Evolutionary conservation across 306 rosid species (phyloP).

Genomic region (Macrotyloma uniflorum): DNA sequence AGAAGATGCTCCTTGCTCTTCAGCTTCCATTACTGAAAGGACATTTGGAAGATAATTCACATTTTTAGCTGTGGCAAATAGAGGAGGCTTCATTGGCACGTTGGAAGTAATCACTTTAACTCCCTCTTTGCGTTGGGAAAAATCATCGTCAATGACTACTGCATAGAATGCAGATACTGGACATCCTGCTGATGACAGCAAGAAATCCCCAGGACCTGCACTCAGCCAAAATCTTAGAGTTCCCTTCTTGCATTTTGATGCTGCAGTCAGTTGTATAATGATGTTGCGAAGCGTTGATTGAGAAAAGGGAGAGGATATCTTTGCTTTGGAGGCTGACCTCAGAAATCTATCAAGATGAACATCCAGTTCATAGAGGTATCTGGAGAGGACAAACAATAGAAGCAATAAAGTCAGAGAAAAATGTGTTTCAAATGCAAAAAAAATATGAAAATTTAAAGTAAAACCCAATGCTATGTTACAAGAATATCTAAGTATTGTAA

Average conservation of each 20-base stretch:
- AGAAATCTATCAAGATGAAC: conserved; percentile 82
- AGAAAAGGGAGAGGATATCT: conserved; percentile 64
- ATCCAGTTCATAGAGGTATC: conserved; percentile 83
- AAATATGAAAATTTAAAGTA: neutral
- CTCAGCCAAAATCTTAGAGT: conserved; percentile 83
- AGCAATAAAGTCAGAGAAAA: conserved; percentile 19
- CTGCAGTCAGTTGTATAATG: conserved; percentile 76
- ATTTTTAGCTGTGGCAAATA: conserved; percentile 76
- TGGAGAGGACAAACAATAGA: conserved; percentile 34
- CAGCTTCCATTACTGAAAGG: conserved; percentile 80
- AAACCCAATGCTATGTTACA: conserved; percentile 2
- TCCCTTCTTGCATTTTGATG: conserved; percentile 75
- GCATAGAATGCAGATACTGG: conserved; percentile 84
- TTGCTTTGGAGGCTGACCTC: conserved; percentile 79
- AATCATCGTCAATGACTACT: conserved; percentile 65
- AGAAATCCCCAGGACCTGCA: conserved; percentile 92
- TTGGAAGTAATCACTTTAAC: conserved; percentile 79
- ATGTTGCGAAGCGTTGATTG: conserved; percentile 71
- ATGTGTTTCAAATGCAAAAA: neutral
- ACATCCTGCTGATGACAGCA: conserved; percentile 66
- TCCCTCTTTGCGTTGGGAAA: conserved; percentile 77
- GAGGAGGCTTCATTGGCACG: conserved; percentile 72
- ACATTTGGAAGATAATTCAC: conserved; percentile 95
- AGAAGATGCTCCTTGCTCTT: conserved; percentile 79
- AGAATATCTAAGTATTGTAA: neutral